Base-by-base conservation (phyloP, 495 filamentous ascomycete genomes). In the Aspergillus baeticus region DNA sequence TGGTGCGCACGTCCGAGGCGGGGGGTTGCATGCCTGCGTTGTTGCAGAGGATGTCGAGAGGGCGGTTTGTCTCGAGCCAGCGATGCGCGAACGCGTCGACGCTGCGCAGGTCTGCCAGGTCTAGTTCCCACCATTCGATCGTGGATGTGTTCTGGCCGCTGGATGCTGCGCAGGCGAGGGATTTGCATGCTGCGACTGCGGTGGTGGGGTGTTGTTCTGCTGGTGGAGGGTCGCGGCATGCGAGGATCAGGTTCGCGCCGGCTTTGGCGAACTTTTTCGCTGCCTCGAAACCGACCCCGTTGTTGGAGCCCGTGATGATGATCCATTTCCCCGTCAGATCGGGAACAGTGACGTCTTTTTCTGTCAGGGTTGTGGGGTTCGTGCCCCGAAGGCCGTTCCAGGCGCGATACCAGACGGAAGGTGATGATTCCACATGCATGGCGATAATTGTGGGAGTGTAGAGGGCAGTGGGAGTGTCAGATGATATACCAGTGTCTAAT, bases 51-150 rank as follows among this genome's bases (percentile, higher is more conserved):
- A 69, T 49, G 38, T 69, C 64, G 29, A 69, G 13, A 51, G 47
- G 17, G 1, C 47, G 47, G 0, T 21, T 14, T 8, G 20, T 53
- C 38, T 1, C 6, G 11, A 65, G 4, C 67, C 67, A 69, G 20
- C 64, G 64, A 6, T 55, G 15, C 5, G 56, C 71, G 47, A 84
- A 83, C 0, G 64, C 63, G 22, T 76, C 69, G 11, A 83, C 63
- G 1, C 74, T 80, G 6, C 54, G 51, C 37, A 81, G 72, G 5
- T 67, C 64, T 11, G 63, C 66, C 67, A 84, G 75, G 44, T 85
- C 81, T 1, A 87, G 50, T 7, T 68, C 59, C 74, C 79, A 81
- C 38, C 79, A 76, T 33, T 82, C 72, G 15, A 75, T 74, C 0
- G 34, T 69, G 1, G 75, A 58, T 6, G 46, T 33, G 36, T 46